Conservation (phyloP, 2,329 filamentous ascomycete genomes). For the Monilinia aucupariae region DNA sequence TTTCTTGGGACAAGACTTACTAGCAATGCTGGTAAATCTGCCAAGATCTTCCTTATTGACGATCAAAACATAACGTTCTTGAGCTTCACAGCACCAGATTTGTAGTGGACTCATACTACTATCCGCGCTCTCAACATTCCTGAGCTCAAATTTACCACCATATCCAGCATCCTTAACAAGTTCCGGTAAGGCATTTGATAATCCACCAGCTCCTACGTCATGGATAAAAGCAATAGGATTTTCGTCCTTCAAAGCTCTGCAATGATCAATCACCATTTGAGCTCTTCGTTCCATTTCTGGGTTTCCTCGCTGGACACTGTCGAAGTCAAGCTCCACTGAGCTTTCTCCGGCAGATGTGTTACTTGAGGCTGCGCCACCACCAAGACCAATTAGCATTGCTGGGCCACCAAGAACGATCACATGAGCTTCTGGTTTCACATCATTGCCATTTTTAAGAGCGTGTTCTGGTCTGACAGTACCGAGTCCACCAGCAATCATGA, state of each 20-base stretch:
- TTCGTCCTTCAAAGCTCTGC: slow-evolving; percentile 72
- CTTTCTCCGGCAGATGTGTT: slow-evolving; percentile 81
- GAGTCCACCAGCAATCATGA: slow-evolving; percentile 95
- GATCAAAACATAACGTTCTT: slow-evolving; percentile 91
- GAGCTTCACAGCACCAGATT: slow-evolving; percentile 97
- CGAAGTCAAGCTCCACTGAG: slow-evolving; percentile 89
- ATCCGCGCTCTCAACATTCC: slow-evolving; percentile 87
- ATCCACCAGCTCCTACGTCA: slow-evolving; percentile 89
- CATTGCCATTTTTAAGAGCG: slow-evolving; percentile 73
- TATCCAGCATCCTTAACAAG: slow-evolving; percentile 87
- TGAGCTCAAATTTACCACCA: slow-evolving; percentile 88
- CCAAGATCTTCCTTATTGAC: slow-evolving; percentile 78
- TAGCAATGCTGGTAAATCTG: slow-evolving; percentile 62
- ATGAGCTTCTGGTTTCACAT: slow-evolving; percentile 82
- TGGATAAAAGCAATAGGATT: slow-evolving; percentile 97
- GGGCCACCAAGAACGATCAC: slow-evolving; percentile 91
- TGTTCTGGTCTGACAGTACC: slow-evolving; percentile 88
- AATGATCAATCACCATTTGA: slow-evolving; percentile 97
- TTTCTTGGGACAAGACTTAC: slow-evolving; percentile 35
- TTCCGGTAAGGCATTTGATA: slow-evolving; percentile 78
- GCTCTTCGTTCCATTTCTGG: slow-evolving; percentile 92
- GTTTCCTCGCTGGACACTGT: slow-evolving; percentile 94
- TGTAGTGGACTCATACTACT: slow-evolving; percentile 89
- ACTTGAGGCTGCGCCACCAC: slow-evolving; percentile 90
- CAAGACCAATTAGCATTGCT: slow-evolving; percentile 95